Conservation (phyloP, 345 rosid species). For the Populus deltoides region DNA sequence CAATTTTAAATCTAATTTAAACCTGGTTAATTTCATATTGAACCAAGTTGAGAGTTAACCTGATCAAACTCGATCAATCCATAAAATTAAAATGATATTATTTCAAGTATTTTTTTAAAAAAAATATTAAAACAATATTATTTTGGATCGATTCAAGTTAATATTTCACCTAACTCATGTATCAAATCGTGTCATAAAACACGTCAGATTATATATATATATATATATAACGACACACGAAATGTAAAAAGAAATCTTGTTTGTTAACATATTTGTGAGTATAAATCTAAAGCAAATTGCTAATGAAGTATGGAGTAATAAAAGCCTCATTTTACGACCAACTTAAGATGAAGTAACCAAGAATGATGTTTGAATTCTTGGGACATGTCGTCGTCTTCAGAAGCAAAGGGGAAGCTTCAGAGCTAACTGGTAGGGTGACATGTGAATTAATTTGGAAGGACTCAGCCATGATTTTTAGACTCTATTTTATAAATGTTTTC, state of each 20-base stretch:
- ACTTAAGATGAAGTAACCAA: not conserved
- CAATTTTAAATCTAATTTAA: no score
- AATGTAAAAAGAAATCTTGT: no score
- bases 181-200: accelerated
- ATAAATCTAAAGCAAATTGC: not conserved
- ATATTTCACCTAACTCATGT: accelerated
- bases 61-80: accelerated
- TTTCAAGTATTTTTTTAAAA: no score
- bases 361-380: not conserved
- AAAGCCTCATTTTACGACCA: not conserved
- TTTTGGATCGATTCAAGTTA: accelerated
- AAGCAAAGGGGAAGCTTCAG: no score
- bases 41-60: accelerated
- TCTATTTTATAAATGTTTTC: not conserved
- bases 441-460: no score
- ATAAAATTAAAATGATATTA: accelerated
- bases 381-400: no score
- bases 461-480: no score
- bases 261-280: not conserved
- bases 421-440: no score
- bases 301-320: not conserved
- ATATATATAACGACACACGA: no score
- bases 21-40: accelerated
- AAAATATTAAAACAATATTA: no score
- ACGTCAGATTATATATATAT: no score